Conservation (phyloP, 2,329 filamentous ascomycete species). For the Neocatenulostroma microsporum region DNA sequence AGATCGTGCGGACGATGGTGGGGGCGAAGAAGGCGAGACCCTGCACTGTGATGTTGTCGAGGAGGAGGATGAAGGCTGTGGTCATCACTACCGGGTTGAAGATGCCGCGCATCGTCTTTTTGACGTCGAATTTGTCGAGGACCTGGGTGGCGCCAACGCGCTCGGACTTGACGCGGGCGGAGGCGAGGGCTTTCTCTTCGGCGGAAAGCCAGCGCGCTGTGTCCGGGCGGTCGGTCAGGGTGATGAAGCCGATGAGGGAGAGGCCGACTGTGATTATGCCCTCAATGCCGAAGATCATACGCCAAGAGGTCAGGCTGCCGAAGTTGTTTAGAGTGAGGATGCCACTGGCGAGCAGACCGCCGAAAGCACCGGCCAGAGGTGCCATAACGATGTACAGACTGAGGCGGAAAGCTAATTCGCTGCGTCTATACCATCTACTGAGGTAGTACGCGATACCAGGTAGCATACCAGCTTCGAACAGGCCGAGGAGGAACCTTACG, state of each 20-base stretch:
- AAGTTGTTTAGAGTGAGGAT: conserved; percentile 57
- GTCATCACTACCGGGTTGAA: conserved; percentile 54
- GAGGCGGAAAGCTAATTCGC: conserved; percentile 19
- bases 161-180: conserved; percentile 61
- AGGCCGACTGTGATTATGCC: conserved; percentile 56
- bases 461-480: conserved; percentile 63
- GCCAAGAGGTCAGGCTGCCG: conserved; percentile 51
- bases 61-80: conserved; percentile 53
- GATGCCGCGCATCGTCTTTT: conserved; percentile 55
- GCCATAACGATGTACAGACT: conserved; percentile 61
- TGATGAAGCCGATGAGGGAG: conserved; percentile 54
- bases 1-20: conserved; percentile 63
- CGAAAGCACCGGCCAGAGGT: conserved; percentile 62
- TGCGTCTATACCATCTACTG: conserved; percentile 16
- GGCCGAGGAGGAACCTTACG: conserved; percentile 52
- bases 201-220: conserved; percentile 58
- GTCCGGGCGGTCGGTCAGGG: conserved; percentile 60
- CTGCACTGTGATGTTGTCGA: conserved; percentile 64
- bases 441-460: conserved; percentile 33
- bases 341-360: conserved; percentile 54
- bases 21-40: conserved; percentile 63
- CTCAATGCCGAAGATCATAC: conserved; percentile 67
- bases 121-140: conserved; percentile 54
- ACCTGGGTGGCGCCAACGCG: conserved; percentile 55
- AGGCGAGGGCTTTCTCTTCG: conserved; percentile 59